These are phyloP conservation scores for Xylaria venustula DNA, from an alignment of 495 filamentous ascomycete genomes.

Conservation along the genomic window DNA sequence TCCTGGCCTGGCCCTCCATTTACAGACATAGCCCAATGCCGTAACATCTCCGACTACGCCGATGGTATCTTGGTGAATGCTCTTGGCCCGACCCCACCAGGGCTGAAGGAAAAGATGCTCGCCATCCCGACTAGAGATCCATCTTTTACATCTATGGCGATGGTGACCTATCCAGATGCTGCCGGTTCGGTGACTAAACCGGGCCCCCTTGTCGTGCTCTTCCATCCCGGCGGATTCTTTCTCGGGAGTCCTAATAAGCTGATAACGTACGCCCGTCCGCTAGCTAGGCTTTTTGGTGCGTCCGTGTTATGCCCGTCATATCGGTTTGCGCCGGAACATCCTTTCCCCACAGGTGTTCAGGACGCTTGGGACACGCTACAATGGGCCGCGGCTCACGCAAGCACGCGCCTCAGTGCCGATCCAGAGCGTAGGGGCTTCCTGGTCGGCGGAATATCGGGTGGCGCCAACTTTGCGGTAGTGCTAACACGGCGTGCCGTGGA, in stretches of 20 bases:
- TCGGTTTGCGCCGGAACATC: constrained; percentile 17
- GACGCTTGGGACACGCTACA: constrained; percentile 17
- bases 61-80: background rate
- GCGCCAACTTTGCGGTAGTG: background rate
- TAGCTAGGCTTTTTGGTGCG: background rate
- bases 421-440: background rate
- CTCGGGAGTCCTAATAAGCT: background rate
- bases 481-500: background rate
- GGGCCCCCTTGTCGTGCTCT: background rate
- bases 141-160: background rate
- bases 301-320: background rate
- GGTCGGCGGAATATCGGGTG: background rate
- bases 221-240: background rate
- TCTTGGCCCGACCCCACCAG: background rate
- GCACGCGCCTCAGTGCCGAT: background rate
- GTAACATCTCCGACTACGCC: background rate
- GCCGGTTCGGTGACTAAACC: background rate
- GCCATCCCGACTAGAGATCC: background rate
- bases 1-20: background rate
- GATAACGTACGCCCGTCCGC: background rate
- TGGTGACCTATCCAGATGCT: background rate
- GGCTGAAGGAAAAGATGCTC: background rate
- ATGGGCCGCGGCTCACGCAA: constrained; percentile 29
- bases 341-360: constrained; percentile 20
- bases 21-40: background rate